A percentile compares a stretch with the other conserved stretches of the same genome.
phyloP scores from a whole-genome alignment of 441 rosid genomes.

The Populus hybrid region DNA sequence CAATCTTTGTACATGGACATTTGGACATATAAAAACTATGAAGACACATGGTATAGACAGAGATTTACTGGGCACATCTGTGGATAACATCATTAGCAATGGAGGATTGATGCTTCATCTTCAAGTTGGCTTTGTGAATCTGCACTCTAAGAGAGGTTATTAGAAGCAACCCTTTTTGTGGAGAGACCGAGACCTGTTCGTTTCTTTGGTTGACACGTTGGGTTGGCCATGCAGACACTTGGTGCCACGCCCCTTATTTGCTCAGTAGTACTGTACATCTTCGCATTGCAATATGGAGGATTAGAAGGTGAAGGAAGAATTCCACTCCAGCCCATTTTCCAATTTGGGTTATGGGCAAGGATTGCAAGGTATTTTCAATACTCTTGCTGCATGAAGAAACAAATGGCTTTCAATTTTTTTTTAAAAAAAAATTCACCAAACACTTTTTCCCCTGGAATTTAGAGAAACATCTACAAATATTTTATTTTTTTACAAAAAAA shows the following conservation, averaged over 20 bases:
- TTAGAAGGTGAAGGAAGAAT: too few relatives aligned
- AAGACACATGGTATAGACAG: background rate
- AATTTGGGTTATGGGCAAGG: too few relatives aligned
- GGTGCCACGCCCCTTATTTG: slow-evolving; percentile 16
- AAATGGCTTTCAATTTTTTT: too few relatives aligned
- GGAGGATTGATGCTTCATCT: slow-evolving; percentile 83
- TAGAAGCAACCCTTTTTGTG: background rate
- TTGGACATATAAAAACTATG: background rate
- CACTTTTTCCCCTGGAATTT: too few relatives aligned
- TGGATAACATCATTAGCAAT: slow-evolving; percentile 63
- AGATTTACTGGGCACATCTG: slow-evolving; percentile 56
- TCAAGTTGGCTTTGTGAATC: background rate
- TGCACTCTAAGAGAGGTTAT: background rate
- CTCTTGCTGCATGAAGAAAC: too few relatives aligned
- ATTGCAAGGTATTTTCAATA: too few relatives aligned
- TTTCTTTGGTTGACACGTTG: slow-evolving; percentile 34
- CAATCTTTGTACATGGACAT: background rate
- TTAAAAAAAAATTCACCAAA: too few relatives aligned
- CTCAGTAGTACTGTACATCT: background rate
- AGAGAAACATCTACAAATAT: too few relatives aligned
- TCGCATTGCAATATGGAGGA: background rate
- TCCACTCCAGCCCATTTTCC: too few relatives aligned
- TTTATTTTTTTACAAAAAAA: too few relatives aligned
- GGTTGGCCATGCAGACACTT: slow-evolving; percentile 40
- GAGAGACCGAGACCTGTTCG: background rate